A percentile compares a stretch with the other conserved stretches of the same genome.
Conservation (phyloP, 1,284 basidiomycete species). For the Tilletiopsis washingtonensis region DNA sequence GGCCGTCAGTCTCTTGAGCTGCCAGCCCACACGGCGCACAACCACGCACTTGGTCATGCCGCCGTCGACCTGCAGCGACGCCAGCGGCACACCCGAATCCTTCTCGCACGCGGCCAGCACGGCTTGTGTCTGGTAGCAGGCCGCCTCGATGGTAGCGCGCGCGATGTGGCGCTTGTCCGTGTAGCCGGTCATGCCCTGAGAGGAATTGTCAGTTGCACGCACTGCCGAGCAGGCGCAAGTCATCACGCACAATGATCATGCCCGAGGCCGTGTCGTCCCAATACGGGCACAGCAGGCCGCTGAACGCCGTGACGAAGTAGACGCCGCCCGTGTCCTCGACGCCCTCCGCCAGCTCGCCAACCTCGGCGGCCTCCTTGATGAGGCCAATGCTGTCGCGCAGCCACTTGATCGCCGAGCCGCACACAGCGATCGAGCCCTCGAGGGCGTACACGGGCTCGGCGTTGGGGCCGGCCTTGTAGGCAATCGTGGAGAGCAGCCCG, state of each 20-base stretch:
- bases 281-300: constrained; percentile 74
- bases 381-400: constrained; percentile 81
- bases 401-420: constrained; percentile 91
- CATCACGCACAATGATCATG: constrained; percentile 61
- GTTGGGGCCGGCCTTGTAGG: constrained; percentile 78
- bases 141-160: constrained; percentile 74
- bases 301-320: constrained; percentile 95
- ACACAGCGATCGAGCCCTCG: constrained; percentile 90
- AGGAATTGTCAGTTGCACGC: constrained; percentile 3
- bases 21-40: neutral
- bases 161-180: constrained; percentile 90
- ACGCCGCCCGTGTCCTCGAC: constrained; percentile 81
- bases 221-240: neutral
- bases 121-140: constrained; percentile 72
- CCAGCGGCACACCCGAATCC: constrained; percentile 65
- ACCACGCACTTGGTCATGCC: constrained; percentile 40
- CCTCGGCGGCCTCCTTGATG: constrained; percentile 70
- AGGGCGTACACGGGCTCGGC: constrained; percentile 80
- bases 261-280: constrained; percentile 84
- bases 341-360: constrained; percentile 73
- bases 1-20: neutral
- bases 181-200: constrained; percentile 64
- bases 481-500: constrained; percentile 85
- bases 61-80: constrained; percentile 83
- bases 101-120: constrained; percentile 88